Percentiles rank a stretch among this genome's conserved stretches.
These are phyloP conservation scores for Debaryomyces nepalensis DNA, from an alignment of 1,139 yeast genomes.

Conservation along the genomic window DNA sequence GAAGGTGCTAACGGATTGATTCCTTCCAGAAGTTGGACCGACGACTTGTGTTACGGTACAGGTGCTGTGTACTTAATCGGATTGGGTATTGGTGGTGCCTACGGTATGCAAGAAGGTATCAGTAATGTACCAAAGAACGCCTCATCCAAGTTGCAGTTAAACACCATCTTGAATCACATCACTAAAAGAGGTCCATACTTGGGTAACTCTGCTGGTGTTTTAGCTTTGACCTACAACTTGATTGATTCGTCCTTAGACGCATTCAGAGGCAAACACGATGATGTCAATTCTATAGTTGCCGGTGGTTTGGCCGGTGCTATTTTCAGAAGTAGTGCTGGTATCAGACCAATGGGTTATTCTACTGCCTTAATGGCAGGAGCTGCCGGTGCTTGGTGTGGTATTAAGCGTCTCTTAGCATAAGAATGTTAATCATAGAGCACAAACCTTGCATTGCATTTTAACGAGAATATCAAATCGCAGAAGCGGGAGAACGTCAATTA, in stretches of 20 bases:
- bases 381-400: slow-evolving; percentile 91
- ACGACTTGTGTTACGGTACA: slow-evolving; percentile 96
- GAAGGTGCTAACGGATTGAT: slow-evolving; percentile 90
- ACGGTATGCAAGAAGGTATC: slow-evolving; percentile 87
- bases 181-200: slow-evolving; percentile 95
- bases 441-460: slow-evolving; percentile 11
- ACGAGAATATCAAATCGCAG: slow-evolving; percentile 5
- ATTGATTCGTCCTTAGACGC: slow-evolving; percentile 80
- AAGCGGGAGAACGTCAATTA: slow-evolving; percentile 5
- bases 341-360: slow-evolving; percentile 86
- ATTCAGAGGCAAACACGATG: slow-evolving; percentile 87
- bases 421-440: slow-evolving; percentile 1
- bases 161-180: slow-evolving; percentile 87
- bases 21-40: slow-evolving; percentile 96
- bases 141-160: slow-evolving; percentile 77
- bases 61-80: slow-evolving; percentile 91
- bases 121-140: slow-evolving; percentile 73
- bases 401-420: slow-evolving; percentile 56
- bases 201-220: slow-evolving; percentile 94
- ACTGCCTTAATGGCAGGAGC: slow-evolving; percentile 86
- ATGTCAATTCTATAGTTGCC: slow-evolving; percentile 78
- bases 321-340: slow-evolving; percentile 84
- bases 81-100: slow-evolving; percentile 80
- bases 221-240: slow-evolving; percentile 86
- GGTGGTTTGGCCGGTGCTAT: slow-evolving; percentile 94